Conservation (phyloP, 2,329 filamentous ascomycete genomes). For the Aspergillus tanneri region DNA sequence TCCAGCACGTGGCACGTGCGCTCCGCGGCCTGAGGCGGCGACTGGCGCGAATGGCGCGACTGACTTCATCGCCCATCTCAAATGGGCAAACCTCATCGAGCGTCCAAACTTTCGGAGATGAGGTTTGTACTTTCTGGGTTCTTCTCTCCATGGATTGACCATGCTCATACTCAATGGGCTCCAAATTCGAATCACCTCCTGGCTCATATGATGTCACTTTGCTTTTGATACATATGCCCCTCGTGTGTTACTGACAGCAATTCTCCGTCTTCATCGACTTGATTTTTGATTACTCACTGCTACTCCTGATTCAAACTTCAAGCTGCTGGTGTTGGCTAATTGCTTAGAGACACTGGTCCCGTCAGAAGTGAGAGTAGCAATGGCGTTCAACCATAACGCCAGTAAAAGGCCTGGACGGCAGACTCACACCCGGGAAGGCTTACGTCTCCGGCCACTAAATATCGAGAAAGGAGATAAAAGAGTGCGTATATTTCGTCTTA, state of each 20-base stretch:
- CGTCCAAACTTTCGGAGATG: neutral
- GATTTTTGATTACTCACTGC: neutral
- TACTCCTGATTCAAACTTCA: neutral
- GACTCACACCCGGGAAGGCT: slow-evolving; percentile 22
- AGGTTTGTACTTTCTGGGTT: neutral
- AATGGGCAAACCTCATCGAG: neutral
- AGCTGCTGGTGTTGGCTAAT: neutral
- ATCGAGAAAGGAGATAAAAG: slow-evolving; percentile 33
- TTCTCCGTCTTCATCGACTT: slow-evolving; percentile 1
- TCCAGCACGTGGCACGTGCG: slow-evolving; percentile 23
- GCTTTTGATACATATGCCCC: slow-evolving; percentile 22
- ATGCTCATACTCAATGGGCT: slow-evolving; percentile 8
- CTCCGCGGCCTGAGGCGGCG: slow-evolving; percentile 17
- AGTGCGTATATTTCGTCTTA: slow-evolving; percentile 28
- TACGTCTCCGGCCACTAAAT: slow-evolving; percentile 31
- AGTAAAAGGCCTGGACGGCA: slow-evolving; percentile 8
- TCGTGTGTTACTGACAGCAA: slow-evolving; percentile 13
- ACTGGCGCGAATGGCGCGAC: slow-evolving; percentile 6
- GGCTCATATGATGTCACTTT: slow-evolving; percentile 15
- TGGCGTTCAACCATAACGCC: slow-evolving; percentile 21
- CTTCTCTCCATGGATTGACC: slow-evolving; percentile 4
- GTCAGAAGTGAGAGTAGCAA: slow-evolving; percentile 10
- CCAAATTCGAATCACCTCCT: slow-evolving; percentile 10
- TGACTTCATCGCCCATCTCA: slow-evolving; percentile 21
- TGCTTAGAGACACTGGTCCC: neutral